phyloP scores from a whole-genome alignment of 768 basidiomycete genomes.

The Lentinula raphanica region DNA sequence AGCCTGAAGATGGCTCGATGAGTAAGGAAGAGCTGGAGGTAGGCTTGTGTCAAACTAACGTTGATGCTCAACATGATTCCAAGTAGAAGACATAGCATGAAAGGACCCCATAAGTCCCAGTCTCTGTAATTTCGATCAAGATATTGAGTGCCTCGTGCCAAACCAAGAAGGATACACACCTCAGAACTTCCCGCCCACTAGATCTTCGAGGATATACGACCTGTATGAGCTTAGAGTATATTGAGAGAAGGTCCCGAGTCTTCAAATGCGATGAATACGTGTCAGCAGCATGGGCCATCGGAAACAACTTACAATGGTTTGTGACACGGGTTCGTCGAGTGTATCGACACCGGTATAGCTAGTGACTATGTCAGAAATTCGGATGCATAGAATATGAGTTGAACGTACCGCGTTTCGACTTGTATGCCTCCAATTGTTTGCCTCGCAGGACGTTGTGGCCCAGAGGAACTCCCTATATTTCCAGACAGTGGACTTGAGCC shows the following conservation, averaged over 20 bases:
- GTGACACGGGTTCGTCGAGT: slow-evolving; percentile 85
- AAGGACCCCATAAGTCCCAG: slow-evolving; percentile 98
- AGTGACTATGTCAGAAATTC: neutral
- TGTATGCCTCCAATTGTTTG: slow-evolving; percentile 79
- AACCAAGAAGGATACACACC: slow-evolving; percentile 32
- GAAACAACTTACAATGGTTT: slow-evolving; percentile 71
- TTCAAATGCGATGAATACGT: slow-evolving; percentile 24
- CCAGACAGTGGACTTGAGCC: slow-evolving; percentile 51
- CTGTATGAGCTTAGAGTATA: slow-evolving; percentile 89
- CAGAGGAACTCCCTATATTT: slow-evolving; percentile 57
- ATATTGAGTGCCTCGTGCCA: slow-evolving; percentile 1
- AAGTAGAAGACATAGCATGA: slow-evolving; percentile 74
- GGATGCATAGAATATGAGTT: neutral
- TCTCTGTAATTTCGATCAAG: slow-evolving; percentile 49
- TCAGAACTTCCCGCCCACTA: slow-evolving; percentile 72
- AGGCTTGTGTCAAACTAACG: slow-evolving; percentile 41
- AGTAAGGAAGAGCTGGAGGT: neutral
- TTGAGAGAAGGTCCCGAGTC: slow-evolving; percentile 86
- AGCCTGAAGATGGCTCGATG: slow-evolving; percentile 46
- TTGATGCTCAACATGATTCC: slow-evolving; percentile 84
- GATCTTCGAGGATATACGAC: slow-evolving; percentile 84
- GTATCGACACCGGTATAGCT: slow-evolving; percentile 85
- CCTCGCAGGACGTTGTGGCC: slow-evolving; percentile 38
- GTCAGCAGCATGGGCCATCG: neutral
- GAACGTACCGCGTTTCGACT: slow-evolving; percentile 77